Percentiles rank a stretch among this genome's conserved stretches.
Evolutionary conservation across 148 eudicot species (phyloP).

Genomic region (Cornus florida): DNA sequence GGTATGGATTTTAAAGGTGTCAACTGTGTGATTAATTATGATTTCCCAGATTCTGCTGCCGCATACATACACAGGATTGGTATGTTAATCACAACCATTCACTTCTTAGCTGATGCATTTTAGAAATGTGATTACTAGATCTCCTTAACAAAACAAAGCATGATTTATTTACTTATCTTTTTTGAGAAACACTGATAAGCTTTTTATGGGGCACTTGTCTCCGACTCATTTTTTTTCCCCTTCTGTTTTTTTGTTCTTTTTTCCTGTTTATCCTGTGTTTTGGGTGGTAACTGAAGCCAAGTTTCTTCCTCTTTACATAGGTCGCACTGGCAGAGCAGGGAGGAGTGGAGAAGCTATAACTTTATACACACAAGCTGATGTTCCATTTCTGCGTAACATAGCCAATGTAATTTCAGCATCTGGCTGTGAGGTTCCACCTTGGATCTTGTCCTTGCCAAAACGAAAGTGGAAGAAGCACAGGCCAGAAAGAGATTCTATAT

Average conservation of each 20-base stretch:
- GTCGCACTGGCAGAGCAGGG: conserved; percentile 95
- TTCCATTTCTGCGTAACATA: conserved; percentile 67
- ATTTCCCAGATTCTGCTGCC: conserved; percentile 91
- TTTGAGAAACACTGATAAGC: not conserved
- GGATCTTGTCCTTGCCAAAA: conserved; percentile 78
- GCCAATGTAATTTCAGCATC: conserved; percentile 82
- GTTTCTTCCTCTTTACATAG: conserved; percentile 27
- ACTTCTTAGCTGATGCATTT: not conserved
- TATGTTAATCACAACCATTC: conserved; percentile 25
- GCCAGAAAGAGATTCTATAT: conserved; percentile 65
- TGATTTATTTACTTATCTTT: too few species aligned
- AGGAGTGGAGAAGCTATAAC: conserved; percentile 93
- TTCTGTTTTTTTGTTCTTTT: not conserved
- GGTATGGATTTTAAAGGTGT: conserved; percentile 99
- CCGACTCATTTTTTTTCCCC: not conserved
- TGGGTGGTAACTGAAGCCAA: not conserved
- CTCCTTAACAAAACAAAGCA: not conserved
- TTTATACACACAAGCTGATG: conserved; percentile 79
- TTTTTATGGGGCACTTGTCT: not conserved
- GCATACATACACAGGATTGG: conserved; percentile 96
- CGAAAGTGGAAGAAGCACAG: conserved; percentile 82
- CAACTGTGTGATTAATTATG: conserved; percentile 93
- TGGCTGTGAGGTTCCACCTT: conserved; percentile 87
- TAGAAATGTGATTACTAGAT: not conserved
- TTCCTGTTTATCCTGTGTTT: not conserved